Conservation (phyloP, 1,139 yeast genomes). For the Yamadazyma blattariae region DNA sequence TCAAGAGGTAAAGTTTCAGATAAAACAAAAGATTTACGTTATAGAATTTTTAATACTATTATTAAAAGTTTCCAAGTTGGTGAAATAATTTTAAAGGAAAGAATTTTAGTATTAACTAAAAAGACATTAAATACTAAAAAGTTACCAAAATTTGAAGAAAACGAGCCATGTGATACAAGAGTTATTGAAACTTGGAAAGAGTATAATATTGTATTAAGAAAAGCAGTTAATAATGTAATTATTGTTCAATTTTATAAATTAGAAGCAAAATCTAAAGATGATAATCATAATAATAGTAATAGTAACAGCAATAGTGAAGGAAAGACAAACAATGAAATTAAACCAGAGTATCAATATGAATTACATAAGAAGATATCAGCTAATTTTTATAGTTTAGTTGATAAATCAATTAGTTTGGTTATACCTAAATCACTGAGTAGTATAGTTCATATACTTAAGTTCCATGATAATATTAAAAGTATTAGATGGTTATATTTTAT, state of each 20-base stretch:
- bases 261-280: conserved; percentile 19
- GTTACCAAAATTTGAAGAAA: conserved; percentile 28
- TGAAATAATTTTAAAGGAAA: conserved; percentile 62
- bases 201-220: conserved; percentile 62
- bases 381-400: conserved; percentile 61
- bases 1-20: conserved; percentile 22
- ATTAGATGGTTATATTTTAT: conserved; percentile 64
- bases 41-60: conserved; percentile 19
- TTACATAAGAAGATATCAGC: conserved; percentile 29
- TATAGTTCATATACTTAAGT: conserved; percentile 51
- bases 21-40: conserved; percentile 18
- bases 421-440: conserved; percentile 30
- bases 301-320: too few relatives aligned
- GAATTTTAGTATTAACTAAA: conserved; percentile 53
- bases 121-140: conserved; percentile 16
- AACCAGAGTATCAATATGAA: conserved; percentile 23
- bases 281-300: too few relatives aligned
- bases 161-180: conserved; percentile 50
- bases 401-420: conserved; percentile 60
- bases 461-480: conserved; percentile 52
- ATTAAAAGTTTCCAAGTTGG: conserved; percentile 43
- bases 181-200: conserved; percentile 77
- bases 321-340: conserved; percentile 2
- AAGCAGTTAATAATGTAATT: conserved; percentile 55
- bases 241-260: conserved; percentile 59